A percentile compares a stretch with the other conserved stretches of the same genome.
Conservation (phyloP, 139 green algal genomes). For the Zygnema circumcarinatum region DNA sequence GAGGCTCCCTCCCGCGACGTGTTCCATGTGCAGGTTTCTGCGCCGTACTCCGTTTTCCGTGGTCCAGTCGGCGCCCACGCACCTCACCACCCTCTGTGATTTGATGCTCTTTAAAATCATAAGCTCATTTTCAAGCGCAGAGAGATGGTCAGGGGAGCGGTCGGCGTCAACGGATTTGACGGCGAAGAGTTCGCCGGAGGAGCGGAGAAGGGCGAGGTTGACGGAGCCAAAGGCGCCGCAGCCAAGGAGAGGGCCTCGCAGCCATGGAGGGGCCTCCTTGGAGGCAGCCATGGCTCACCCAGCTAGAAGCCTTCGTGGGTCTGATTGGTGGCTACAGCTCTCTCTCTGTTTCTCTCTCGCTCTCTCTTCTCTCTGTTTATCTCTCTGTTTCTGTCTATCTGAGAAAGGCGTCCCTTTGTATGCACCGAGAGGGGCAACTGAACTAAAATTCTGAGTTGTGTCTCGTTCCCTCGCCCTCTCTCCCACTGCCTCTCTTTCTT, state of each 20-base stretch:
- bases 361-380: too few relatives aligned
- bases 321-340: too few relatives aligned
- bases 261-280: slow-evolving; percentile 24
- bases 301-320: too few relatives aligned
- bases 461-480: too few relatives aligned
- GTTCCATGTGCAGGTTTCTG: slow-evolving; percentile 45
- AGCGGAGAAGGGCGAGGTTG: slow-evolving; percentile 28
- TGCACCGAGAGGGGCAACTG: too few relatives aligned
- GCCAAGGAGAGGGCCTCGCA: slow-evolving; percentile 41
- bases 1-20: slow-evolving; percentile 33
- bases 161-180: slow-evolving; percentile 45
- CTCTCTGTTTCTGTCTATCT: too few relatives aligned
- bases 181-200: slow-evolving; percentile 39
- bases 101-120: slow-evolving; percentile 10
- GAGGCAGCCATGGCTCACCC: too few relatives aligned
- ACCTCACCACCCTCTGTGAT: slow-evolving; percentile 25
- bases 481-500: too few relatives aligned
- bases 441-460: too few relatives aligned
- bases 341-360: too few relatives aligned
- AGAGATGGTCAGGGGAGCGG: neutral
- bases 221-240: slow-evolving; percentile 44
- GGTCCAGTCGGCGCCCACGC: slow-evolving; percentile 40
- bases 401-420: too few relatives aligned
- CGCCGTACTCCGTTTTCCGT: slow-evolving; percentile 4
- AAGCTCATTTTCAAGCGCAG: slow-evolving; percentile 43